A percentile compares a stretch with the other conserved stretches of the same genome.
Conservation (phyloP, 2,329 filamentous ascomycete species). For the Apiospora koreana region DNA sequence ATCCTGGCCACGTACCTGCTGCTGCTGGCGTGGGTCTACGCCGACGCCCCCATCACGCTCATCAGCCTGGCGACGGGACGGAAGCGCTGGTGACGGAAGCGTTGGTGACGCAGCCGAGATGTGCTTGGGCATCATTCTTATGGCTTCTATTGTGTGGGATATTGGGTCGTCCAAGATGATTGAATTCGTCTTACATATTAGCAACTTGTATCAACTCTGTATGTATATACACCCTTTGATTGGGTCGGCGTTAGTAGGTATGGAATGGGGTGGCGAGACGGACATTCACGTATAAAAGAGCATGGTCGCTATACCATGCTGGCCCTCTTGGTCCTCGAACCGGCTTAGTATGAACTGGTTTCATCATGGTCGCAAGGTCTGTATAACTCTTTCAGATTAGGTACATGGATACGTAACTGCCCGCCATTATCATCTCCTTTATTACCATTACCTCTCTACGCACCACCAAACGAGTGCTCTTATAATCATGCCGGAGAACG, state of each 20-base stretch:
- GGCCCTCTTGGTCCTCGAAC: neutral
- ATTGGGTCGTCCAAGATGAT: neutral
- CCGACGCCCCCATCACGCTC: conserved; percentile 5
- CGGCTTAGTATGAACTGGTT: neutral
- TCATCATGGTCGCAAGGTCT: neutral
- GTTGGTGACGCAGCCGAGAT: neutral
- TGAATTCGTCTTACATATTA: too few relatives aligned
- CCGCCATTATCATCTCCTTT: neutral
- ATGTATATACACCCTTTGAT: neutral
- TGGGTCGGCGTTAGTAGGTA: neutral
- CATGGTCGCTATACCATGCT: neutral
- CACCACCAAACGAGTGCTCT: neutral
- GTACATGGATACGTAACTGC: neutral
- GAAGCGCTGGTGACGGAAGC: neutral
- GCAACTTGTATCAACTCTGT: neutral
- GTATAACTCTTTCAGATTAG: neutral
- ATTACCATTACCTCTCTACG: conserved; percentile 1
- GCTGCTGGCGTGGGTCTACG: neutral
- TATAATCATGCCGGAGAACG: neutral
- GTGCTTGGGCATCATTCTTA: neutral
- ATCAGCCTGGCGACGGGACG: conserved; percentile 7
- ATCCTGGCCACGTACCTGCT: conserved; percentile 10
- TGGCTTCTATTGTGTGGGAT: neutral
- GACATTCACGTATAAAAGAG: neutral
- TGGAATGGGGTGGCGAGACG: neutral